Conservation (phyloP, 225 moss, liverwort and hornwort species). For the Lunularia cruciata region DNA sequence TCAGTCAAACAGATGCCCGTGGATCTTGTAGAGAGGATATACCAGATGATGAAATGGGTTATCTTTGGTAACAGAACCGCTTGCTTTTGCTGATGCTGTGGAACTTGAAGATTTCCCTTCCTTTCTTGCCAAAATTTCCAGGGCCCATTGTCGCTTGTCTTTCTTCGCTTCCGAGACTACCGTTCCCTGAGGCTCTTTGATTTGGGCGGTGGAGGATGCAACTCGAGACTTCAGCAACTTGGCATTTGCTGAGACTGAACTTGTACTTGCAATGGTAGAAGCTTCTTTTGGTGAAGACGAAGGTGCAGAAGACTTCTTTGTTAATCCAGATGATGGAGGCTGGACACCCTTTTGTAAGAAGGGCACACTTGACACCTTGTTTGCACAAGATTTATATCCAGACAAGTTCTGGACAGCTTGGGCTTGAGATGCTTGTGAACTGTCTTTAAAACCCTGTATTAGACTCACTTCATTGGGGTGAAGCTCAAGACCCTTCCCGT, state of each 20-base stretch:
- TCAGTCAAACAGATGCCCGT: neutral
- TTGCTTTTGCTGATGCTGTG: constrained; percentile 44
- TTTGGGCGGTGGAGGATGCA: neutral
- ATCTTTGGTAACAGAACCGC: constrained; percentile 36
- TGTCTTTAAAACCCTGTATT: neutral
- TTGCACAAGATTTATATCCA: neutral
- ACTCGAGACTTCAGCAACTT: neutral
- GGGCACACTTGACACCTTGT: neutral
- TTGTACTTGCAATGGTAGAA: constrained; percentile 1
- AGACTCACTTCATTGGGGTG: neutral
- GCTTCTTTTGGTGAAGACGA: constrained; percentile 1
- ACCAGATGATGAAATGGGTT: constrained; percentile 73
- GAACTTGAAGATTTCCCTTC: constrained; percentile 52
- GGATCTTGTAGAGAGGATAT: constrained; percentile 2
- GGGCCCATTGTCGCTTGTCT: constrained; percentile 97
- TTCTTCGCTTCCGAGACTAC: constrained; percentile 54
- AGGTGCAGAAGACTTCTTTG: constrained; percentile 9
- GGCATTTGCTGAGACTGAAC: neutral
- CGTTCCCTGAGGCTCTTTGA: constrained; percentile 10
- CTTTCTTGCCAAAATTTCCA: constrained; percentile 93
- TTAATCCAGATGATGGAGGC: neutral
- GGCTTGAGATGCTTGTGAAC: neutral
- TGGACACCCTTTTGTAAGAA: neutral
- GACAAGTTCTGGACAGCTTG: neutral
- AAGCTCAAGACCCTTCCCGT: neutral